A percentile compares a stretch with the other conserved stretches of the same genome.
Evolutionary conservation across 768 basidiomycete species (phyloP).

Genomic region (Russula griseocarnosa): DNA sequence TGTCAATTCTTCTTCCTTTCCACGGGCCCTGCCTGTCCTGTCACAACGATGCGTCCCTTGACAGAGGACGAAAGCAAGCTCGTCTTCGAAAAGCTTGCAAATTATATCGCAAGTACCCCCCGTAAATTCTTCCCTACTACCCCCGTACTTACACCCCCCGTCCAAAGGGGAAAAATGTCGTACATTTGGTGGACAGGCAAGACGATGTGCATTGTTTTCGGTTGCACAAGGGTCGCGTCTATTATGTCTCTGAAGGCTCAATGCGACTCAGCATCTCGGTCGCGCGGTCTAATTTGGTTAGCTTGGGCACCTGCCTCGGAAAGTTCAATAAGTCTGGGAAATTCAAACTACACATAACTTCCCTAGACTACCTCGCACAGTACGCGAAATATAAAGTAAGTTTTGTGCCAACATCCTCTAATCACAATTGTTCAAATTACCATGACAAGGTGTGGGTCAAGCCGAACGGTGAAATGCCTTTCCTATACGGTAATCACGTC

Average conservation of each 20-base stretch:
- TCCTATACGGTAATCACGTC: constrained; percentile 97
- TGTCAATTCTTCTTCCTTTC: background rate
- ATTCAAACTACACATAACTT: constrained; percentile 94
- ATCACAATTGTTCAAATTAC: background rate
- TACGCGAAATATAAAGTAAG: constrained; percentile 96
- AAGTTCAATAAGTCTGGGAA: constrained; percentile 97
- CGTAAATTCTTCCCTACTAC: background rate
- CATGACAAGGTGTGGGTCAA: constrained; percentile 89
- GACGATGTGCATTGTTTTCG: constrained; percentile 97
- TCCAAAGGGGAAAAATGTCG: constrained; percentile 85
- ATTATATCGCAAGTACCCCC: constrained; percentile 72
- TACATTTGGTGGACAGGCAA: constrained; percentile 89
- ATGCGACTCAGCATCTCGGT: constrained; percentile 92
- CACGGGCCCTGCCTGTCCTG: background rate
- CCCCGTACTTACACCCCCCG: background rate
- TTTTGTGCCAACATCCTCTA: background rate
- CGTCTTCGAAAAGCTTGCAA: constrained; percentile 94
- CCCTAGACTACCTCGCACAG: constrained; percentile 88
- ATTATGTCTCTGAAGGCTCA: constrained; percentile 91
- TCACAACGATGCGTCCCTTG: constrained; percentile 79
- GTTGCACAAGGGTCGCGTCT: constrained; percentile 90
- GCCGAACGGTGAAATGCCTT: constrained; percentile 98
- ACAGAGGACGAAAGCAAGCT: constrained; percentile 97
- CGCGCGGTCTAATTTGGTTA: constrained; percentile 87
- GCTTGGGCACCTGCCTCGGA: constrained; percentile 93